phyloP scores from a whole-genome alignment of 352 stramenopile genomes.

The Phytophthora agathidicida region DNA sequence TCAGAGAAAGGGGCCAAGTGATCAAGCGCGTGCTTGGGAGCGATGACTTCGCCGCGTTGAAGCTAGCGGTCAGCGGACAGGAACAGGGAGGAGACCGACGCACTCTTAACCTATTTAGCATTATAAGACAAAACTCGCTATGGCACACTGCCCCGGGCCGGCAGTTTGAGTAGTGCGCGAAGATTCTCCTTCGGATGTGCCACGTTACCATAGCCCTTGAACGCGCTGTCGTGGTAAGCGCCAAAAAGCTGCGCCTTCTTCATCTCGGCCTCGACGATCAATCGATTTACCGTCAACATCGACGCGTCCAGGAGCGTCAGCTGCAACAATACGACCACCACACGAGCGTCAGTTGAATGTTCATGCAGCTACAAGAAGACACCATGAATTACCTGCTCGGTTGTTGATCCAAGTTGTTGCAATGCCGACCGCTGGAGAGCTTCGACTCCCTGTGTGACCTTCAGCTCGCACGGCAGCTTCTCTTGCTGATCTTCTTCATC shows the following conservation, averaged over 20 bases:
- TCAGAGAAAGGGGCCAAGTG: slow-evolving; percentile 19
- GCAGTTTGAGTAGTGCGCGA: slow-evolving; percentile 52
- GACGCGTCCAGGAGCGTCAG: slow-evolving; percentile 64
- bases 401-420: slow-evolving; percentile 47
- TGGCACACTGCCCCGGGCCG: slow-evolving; percentile 24
- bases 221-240: slow-evolving; percentile 76
- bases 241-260: slow-evolving; percentile 73
- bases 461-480: slow-evolving; percentile 40
- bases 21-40: background rate
- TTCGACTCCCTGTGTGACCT: slow-evolving; percentile 52
- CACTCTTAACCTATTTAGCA: slow-evolving; percentile 21
- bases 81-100: too few relatives aligned
- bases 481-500: slow-evolving; percentile 13
- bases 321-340: slow-evolving; percentile 28
- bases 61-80: too few relatives aligned
- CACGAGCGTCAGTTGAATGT: slow-evolving; percentile 20
- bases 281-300: slow-evolving; percentile 66
- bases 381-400: slow-evolving; percentile 38
- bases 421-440: slow-evolving; percentile 54
- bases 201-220: slow-evolving; percentile 76
- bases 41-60: too few relatives aligned
- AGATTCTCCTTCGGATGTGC: slow-evolving; percentile 74
- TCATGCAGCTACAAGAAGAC: background rate
- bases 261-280: slow-evolving; percentile 72
- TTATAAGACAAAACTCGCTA: slow-evolving; percentile 31